Conservation (phyloP, 257 asterid species). For the Solanum ahanhuiri region DNA sequence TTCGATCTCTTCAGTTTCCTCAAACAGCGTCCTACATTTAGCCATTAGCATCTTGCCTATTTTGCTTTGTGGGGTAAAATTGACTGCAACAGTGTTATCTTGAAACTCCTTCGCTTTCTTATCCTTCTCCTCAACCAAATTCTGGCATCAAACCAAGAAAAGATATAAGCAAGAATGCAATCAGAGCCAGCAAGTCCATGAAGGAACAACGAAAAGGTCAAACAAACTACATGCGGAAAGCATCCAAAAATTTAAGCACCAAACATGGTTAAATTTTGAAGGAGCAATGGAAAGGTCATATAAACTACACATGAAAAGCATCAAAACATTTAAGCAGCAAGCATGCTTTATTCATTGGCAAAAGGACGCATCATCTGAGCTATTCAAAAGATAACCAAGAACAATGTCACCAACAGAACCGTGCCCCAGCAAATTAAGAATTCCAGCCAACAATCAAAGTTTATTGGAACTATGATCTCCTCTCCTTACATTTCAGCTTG, state of each 20-base stretch:
- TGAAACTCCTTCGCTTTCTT: slow-evolving; percentile 79
- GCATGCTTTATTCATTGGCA: background rate
- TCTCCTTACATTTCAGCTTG: background rate
- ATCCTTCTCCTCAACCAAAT: slow-evolving; percentile 95
- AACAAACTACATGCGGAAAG: background rate
- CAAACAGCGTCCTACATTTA: slow-evolving; percentile 76
- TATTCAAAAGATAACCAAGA: background rate
- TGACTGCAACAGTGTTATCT: slow-evolving; percentile 75
- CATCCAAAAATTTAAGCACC: background rate
- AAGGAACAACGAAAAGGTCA: background rate
- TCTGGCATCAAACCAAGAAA: slow-evolving; percentile 27
- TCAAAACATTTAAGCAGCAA: background rate
- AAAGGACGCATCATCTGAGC: background rate
- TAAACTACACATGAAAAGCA: background rate
- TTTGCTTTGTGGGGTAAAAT: slow-evolving; percentile 86
- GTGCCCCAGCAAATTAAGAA: background rate
- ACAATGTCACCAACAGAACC: background rate
- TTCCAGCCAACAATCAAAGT: background rate
- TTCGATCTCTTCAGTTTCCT: slow-evolving; percentile 92
- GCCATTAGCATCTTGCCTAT: slow-evolving; percentile 94
- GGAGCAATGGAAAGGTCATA: background rate
- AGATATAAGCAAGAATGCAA: background rate
- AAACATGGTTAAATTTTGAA: background rate
- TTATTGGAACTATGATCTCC: background rate
- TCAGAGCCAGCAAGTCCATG: background rate